These are phyloP conservation scores for Halophytophthora batemanensis DNA, from an alignment of 352 stramenopile species.

Conservation along the genomic window DNA sequence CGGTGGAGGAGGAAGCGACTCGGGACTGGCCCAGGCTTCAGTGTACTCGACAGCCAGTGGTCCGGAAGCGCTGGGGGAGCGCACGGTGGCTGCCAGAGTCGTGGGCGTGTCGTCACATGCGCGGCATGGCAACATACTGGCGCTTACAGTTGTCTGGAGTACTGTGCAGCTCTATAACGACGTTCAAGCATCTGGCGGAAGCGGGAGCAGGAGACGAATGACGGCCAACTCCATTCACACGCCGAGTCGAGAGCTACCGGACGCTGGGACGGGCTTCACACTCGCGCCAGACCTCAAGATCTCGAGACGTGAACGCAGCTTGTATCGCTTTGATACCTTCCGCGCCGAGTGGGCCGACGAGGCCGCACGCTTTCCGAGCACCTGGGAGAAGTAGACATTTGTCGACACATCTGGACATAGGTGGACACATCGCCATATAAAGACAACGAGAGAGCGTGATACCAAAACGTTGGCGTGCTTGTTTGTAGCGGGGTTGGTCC, in stretches of 20 bases:
- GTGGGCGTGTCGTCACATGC: constrained; percentile 38
- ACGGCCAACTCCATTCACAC: constrained; percentile 16
- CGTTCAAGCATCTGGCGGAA: constrained; percentile 15
- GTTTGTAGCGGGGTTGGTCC: too few species aligned
- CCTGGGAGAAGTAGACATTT: constrained; percentile 40
- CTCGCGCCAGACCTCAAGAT: constrained; percentile 66
- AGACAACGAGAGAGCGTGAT: constrained; percentile 1
- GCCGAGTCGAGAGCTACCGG: constrained; percentile 23
- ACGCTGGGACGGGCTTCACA: constrained; percentile 17
- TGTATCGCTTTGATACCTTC: constrained; percentile 81
- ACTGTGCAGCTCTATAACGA: constrained; percentile 78
- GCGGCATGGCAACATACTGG: constrained; percentile 50
- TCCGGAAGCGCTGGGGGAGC: constrained; percentile 52
- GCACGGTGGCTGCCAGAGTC: constrained; percentile 72
- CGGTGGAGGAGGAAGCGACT: constrained; percentile 21
- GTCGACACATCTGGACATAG: background rate
- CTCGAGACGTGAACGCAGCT: constrained; percentile 45
- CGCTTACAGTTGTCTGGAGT: constrained; percentile 71
- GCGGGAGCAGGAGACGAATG: constrained; percentile 23
- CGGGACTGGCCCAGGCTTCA: constrained; percentile 20
- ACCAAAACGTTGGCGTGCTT: constrained; percentile 12
- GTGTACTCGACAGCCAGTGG: constrained; percentile 50
- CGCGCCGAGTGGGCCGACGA: constrained; percentile 72
- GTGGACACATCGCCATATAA: background rate
- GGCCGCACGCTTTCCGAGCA: constrained; percentile 46